These are phyloP conservation scores for Ganoderma leucocontextum DNA, from an alignment of 1,284 basidiomycete species.

Conservation along the genomic window DNA sequence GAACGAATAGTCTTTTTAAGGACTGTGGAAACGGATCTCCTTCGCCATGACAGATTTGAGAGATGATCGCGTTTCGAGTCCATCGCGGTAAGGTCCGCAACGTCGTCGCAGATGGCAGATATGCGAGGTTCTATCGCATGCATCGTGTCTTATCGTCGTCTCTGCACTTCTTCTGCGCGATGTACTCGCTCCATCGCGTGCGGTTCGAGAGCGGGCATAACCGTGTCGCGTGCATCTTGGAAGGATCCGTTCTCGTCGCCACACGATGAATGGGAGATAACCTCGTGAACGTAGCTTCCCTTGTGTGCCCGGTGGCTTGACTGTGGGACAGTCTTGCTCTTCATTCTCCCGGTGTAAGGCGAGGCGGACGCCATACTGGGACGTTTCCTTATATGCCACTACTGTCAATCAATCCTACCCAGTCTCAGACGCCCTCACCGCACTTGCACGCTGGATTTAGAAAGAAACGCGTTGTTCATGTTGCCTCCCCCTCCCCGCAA, in stretches of 20 bases:
- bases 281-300: neutral
- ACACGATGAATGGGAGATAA: neutral
- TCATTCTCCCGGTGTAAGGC: neutral
- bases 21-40: conserved; percentile 7
- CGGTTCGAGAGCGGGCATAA: neutral
- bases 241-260: neutral
- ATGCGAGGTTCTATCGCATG: neutral
- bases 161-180: neutral
- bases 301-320: conserved; percentile 9
- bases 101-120: neutral
- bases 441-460: neutral
- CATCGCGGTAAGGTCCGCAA: conserved; percentile 1
- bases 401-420: neutral
- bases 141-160: neutral
- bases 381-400: neutral
- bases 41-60: neutral
- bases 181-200: neutral
- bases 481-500: too few relatives aligned
- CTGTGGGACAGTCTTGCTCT: neutral
- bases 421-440: neutral
- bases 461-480: too few relatives aligned
- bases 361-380: neutral
- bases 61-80: neutral
- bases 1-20: neutral
- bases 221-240: neutral